phyloP scores from a whole-genome alignment of 2,329 filamentous ascomycete species.

The Xylariaceae sp. region DNA sequence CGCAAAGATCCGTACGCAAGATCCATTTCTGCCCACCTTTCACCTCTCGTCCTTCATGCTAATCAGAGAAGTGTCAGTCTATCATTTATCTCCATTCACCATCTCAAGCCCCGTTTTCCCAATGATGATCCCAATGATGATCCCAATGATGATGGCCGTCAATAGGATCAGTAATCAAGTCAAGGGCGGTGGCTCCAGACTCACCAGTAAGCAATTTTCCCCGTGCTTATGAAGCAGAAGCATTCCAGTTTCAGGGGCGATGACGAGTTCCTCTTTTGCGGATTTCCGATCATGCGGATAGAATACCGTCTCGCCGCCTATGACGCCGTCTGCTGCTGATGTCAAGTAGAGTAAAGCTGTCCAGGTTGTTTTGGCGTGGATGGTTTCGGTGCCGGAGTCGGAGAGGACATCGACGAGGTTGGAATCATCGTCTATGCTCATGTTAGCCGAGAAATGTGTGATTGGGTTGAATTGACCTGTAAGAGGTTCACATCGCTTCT shows the following conservation, averaged over 20 bases:
- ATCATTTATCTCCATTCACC: too few species aligned
- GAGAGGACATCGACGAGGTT: conserved; percentile 61
- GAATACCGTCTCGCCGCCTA: conserved; percentile 87
- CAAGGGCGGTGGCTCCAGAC: conserved; percentile 24
- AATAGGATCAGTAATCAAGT: not conserved
- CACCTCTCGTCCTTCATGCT: conserved; percentile 81
- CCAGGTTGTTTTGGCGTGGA: conserved; percentile 73
- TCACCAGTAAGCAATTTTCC: conserved; percentile 73
- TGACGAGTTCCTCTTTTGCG: conserved; percentile 59
- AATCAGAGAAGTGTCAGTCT: conserved; percentile 28
- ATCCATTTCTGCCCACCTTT: conserved; percentile 84
- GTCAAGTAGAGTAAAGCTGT: conserved; percentile 85
- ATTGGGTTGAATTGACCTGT: not conserved
- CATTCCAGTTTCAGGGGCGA: conserved; percentile 77
- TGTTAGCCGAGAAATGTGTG: conserved; percentile 15
- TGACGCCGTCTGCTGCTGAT: conserved; percentile 64
- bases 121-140: too few species aligned
- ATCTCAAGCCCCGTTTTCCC: too few species aligned
- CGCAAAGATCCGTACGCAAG: conserved; percentile 74
- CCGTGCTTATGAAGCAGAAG: conserved; percentile 84
- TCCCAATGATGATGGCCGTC: not conserved
- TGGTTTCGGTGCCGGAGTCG: conserved; percentile 27
- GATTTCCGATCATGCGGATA: conserved; percentile 63
- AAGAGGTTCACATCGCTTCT: too few species aligned
- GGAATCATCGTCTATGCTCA: conserved; percentile 69